Evolutionary conservation across 108 stramenopile species (phyloP), one percentile per base, ranked within the genome.

Genomic region (Poteriospumella lacustris): DNA sequence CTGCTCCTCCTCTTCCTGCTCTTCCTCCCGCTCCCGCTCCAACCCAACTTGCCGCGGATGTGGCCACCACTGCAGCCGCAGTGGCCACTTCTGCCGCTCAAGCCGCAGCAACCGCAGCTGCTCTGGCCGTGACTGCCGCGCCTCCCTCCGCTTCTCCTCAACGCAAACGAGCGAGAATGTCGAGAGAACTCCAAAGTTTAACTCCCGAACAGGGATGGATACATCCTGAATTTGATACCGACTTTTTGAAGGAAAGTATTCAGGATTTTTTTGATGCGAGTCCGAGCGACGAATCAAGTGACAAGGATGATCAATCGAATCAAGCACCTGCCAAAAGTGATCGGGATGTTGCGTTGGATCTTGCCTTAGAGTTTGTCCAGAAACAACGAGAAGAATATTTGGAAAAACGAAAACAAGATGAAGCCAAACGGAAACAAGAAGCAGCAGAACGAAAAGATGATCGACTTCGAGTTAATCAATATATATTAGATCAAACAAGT

Each of bases 401-500:
- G 47, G 47, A 52, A 52, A 52, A 52, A 52, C 47, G 47, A 52
- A 52, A 52, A 52, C 47, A 52, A 52, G 47, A 52, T 52, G 47
- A 52, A 52, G 47, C 47, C 47, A 52, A 52, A 52, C 47, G 47
- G 47, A 52, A 52, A 52, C 47, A 52, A 52, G 47, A 52, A 52
- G 47, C 47, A 52, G 47, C 47, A 52, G 47, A 52, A 52, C 47
- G 47, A 52, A 52, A 52, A 52, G 47, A 52, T 52, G 47, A 52
- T 52, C 47, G 47, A 52, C 47, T 52, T 52, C 47, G 47, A 52
- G 47, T 52, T 52, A 52, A 52, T 52, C 47, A 52, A 52, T 52
- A 52, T 52, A 52, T 52, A 52, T 52, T 52, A 52, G 47, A 52
- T 52, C 47, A 52, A 52, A 52, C 47, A 52, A 52, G 47, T 52